Evolutionary conservation across 192 early-diverging fungal genomes (phyloP), one percentile per base, ranked within the genome.

Genomic region (Lunasporangiospora selenospora): DNA sequence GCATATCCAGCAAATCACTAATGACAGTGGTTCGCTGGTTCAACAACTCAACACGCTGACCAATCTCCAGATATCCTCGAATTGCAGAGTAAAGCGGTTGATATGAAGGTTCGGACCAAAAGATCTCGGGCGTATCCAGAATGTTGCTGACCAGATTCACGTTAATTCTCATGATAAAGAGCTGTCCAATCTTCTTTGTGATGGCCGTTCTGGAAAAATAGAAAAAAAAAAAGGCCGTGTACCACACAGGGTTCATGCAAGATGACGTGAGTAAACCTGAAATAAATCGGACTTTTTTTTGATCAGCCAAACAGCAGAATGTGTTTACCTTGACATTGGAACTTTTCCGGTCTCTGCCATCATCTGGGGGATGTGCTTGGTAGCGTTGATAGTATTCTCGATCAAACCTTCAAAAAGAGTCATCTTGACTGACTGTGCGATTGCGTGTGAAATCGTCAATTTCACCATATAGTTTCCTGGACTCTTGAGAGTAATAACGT

Each of bases 351-450:
- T 91, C 80, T 93, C 87, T 23, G 92, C 94, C 93, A 98, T 92
- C 49, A 88, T 90, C 75, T 93, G 89, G 6, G 97, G 97, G 32
- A 98, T 93, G 63, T 93, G 85, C 44, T 90, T 88, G 11, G 92
- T 95, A 15, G 84, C 88, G 45, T 90, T 84, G 58, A 98, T 97
- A 0, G 95, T 95, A 50, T 93, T 90, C 66, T 96, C 94, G 59
- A 98, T 93, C 53, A 96, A 76, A 30, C 85, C 86, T 77, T 98
- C 97, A 75, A 95, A 98, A 23, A 92, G 70, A 1, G 93, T 89
- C 69, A 98, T 92, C 75, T 98, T 98, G 42, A 92, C 94, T 34
- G 88, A 89, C 78, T 98, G 97, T 8, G 97, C 93, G 47, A 98
- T 91, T 4, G 93, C 97, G 78, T 98, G 97, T 3, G 92, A 90